Evolutionary conservation across 2,329 filamentous ascomycete species (phyloP), one percentile per base, ranked within the genome.

Genomic region (Zymoseptoria tritici): DNA sequence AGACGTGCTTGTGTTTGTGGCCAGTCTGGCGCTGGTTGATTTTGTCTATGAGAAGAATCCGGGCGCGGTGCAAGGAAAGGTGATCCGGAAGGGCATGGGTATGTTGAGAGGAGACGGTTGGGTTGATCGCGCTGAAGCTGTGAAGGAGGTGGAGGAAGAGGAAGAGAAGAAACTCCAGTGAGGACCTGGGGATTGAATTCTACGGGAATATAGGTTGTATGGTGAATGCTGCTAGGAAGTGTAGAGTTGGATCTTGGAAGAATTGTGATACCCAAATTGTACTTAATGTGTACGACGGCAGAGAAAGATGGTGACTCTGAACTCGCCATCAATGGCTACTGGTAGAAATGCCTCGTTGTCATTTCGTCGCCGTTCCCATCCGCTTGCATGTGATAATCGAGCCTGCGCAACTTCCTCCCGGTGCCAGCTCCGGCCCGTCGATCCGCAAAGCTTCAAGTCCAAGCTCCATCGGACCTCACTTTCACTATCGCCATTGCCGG

Each of bases 1-100:
- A 0, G 93, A 97, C 74, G 84, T 97, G 4, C 83, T 88, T 77
- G 78, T 97, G 3, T 92, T 97, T 70, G 88, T 93, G 16, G 74
- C 85, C 19, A 89, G 90, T 54, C 79, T 96, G 75, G 89, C 90
- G 67, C 75, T 92, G 19, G 85, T 92, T 19, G 90, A 91, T 58
- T 83, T 84, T 8, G 84, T 94, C 1, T 90, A 93, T 69, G 90
- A 95, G 77, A 78, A 81, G 24, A 83, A 88, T 58, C 86, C 88
- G 0, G 77, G 78, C 56, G 86, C 88, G 0, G 81, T 95, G 16
- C 83, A 83, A 57, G 88, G 90, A 62, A 79, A 77, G 0, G 79
- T 82, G 53, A 83, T 89, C 72, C 80, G 90, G 55, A 93, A 91
- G 78, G 84, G 83, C 0, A 76, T 95, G 63, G 85, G 86, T 55